phyloP scores from a whole-genome alignment of 176 grass and related monocot species.

The Melocanna baccifera region DNA sequence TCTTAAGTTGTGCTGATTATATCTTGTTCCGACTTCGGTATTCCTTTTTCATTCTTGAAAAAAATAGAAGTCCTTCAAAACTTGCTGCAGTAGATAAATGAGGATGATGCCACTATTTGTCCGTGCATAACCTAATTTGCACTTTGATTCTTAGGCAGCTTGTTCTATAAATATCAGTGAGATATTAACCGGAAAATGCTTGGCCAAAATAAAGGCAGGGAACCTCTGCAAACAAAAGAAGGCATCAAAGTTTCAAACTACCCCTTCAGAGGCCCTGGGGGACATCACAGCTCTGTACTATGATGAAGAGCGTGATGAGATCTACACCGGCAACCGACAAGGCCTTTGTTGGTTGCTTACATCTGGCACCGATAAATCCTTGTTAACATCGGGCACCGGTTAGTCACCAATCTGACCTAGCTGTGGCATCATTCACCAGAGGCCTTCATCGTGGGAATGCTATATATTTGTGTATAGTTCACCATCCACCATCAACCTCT shows the following conservation, averaged over 20 bases:
- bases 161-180: slow-evolving; percentile 74
- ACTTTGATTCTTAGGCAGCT: slow-evolving; percentile 28
- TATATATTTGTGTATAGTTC: not conserved
- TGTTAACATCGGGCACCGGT: not conserved
- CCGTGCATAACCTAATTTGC: not conserved
- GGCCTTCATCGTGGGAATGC: not conserved
- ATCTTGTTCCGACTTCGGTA: not conserved
- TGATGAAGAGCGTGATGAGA: slow-evolving; percentile 66
- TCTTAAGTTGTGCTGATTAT: not conserved
- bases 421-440: not conserved
- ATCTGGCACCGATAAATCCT: not conserved
- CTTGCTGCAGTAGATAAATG: not conserved
- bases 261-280: slow-evolving; percentile 48
- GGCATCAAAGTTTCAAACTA: slow-evolving; percentile 35
- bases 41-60: not conserved
- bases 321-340: slow-evolving; percentile 59
- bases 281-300: slow-evolving; percentile 64
- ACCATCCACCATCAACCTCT: not conserved
- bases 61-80: not conserved
- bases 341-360: slow-evolving; percentile 1
- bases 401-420: not conserved
- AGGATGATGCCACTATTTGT: not conserved
- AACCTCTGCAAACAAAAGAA: slow-evolving; percentile 28
- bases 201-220: slow-evolving; percentile 62
- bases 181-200: slow-evolving; percentile 68